Evolutionary conservation across 2,329 filamentous ascomycete species (phyloP).

Genomic region (Botrytis pseudocinerea): DNA sequence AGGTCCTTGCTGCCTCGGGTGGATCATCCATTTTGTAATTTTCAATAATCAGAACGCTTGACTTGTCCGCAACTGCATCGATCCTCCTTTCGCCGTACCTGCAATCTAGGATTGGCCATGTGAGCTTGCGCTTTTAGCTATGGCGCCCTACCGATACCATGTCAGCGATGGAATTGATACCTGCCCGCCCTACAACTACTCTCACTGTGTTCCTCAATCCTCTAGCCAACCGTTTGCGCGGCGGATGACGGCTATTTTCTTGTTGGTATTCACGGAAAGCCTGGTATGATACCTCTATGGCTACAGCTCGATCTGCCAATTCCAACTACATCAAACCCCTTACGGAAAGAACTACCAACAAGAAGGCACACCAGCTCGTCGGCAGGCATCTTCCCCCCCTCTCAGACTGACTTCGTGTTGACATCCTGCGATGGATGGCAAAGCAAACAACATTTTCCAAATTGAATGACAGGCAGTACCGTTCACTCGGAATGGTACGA

Average conservation of each 20-base stretch:
- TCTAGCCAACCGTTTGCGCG: slow-evolving; percentile 28
- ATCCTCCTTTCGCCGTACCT: slow-evolving; percentile 29
- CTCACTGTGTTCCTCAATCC: slow-evolving; percentile 29
- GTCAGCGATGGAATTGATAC: slow-evolving; percentile 32
- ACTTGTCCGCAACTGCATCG: slow-evolving; percentile 25
- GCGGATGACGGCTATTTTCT: slow-evolving; percentile 31
- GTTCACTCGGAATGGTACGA: slow-evolving; percentile 39
- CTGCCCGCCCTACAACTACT: slow-evolving; percentile 31
- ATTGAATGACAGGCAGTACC: slow-evolving; percentile 37
- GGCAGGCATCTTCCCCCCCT: slow-evolving; percentile 29
- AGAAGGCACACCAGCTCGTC: slow-evolving; percentile 32
- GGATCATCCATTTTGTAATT: slow-evolving; percentile 27
- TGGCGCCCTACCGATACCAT: slow-evolving; percentile 32
- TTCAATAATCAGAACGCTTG: slow-evolving; percentile 21
- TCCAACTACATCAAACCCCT: slow-evolving; percentile 25
- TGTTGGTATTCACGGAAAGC: slow-evolving; percentile 30
- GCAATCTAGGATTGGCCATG: slow-evolving; percentile 34
- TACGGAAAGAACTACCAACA: slow-evolving; percentile 33
- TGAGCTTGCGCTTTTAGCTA: slow-evolving; percentile 31
- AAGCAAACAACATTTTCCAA: slow-evolving; percentile 39
- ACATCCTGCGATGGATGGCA: slow-evolving; percentile 31
- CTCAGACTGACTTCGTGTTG: slow-evolving; percentile 22
- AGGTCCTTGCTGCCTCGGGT: slow-evolving; percentile 22
- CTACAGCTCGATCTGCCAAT: slow-evolving; percentile 32
- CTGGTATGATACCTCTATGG: slow-evolving; percentile 31